These are phyloP conservation scores for Calonectria crousiana DNA, from an alignment of 2,329 filamentous ascomycete species.

Conservation along the genomic window DNA sequence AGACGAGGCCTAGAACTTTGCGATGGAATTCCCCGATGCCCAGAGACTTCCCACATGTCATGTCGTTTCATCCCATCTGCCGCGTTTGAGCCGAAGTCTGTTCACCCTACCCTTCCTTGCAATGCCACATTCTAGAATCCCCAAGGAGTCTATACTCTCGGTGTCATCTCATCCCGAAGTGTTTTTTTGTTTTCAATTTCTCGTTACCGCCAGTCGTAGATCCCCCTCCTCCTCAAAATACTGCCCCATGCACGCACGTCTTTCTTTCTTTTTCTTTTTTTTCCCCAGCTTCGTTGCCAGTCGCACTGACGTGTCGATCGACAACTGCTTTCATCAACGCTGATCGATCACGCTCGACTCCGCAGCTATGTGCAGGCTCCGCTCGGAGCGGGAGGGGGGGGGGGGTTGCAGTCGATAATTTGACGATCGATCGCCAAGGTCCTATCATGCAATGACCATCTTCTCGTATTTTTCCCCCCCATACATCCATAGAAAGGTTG, in stretches of 20 bases:
- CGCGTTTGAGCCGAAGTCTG: conserved; percentile 3
- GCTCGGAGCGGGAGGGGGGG: not conserved
- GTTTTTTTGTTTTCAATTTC: not conserved
- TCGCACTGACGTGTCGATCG: conserved; percentile 18
- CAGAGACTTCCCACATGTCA: not conserved
- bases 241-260: not conserved
- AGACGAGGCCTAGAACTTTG: conserved; percentile 9
- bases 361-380: conserved; percentile 3
- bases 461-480: conserved; percentile 1
- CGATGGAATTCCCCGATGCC: conserved; percentile 1
- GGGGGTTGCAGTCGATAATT: not conserved
- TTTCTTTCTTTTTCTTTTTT: not conserved
- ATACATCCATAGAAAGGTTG: not conserved
- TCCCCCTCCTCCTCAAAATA: not conserved
- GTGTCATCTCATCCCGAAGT: not conserved
- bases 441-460: not conserved
- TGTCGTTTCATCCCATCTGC: not conserved
- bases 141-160: not conserved
- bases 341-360: conserved; percentile 17
- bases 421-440: conserved; percentile 20
- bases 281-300: not conserved
- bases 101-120: not conserved
- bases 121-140: not conserved
- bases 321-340: conserved; percentile 15
- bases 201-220: not conserved